A percentile compares a stretch with the other conserved stretches of the same genome.
Conservation (phyloP, 495 filamentous ascomycete genomes). For the Aspergillus ellipticus region DNA sequence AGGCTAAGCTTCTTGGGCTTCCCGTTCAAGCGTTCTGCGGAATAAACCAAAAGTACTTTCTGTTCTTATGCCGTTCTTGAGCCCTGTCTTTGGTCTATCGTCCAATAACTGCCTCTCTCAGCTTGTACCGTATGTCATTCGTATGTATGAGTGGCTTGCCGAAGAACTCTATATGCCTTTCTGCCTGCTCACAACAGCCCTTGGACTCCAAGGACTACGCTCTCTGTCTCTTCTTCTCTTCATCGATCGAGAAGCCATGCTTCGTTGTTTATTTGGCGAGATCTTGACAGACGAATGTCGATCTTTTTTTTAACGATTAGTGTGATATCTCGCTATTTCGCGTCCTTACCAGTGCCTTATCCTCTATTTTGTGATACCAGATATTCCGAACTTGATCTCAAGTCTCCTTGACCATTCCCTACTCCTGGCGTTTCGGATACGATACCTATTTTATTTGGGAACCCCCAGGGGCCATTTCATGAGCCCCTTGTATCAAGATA, state of each 20-base stretch:
- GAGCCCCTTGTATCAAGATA: background rate
- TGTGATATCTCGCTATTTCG: conserved; percentile 12
- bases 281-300: background rate
- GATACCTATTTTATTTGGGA: conserved; percentile 32
- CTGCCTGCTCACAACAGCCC: background rate
- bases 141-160: conserved; percentile 32
- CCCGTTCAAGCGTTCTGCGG: conserved; percentile 33
- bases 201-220: background rate
- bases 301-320: conserved; percentile 15
- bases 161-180: conserved; percentile 16
- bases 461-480: background rate
- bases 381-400: conserved; percentile 5
- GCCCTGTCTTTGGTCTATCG: conserved; percentile 21
- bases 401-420: conserved; percentile 16
- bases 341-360: conserved; percentile 13
- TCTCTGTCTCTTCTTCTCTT: conserved; percentile 7
- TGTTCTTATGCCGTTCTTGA: conserved; percentile 25
- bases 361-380: conserved; percentile 16
- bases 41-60: conserved; percentile 43
- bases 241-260: conserved; percentile 4
- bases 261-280: conserved; percentile 2
- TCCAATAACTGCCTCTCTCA: conserved; percentile 27
- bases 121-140: conserved; percentile 33
- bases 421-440: conserved; percentile 26
- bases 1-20: conserved; percentile 35